Conservation (phyloP, 257 asterid genomes). For the Ehretia macrophylla region DNA sequence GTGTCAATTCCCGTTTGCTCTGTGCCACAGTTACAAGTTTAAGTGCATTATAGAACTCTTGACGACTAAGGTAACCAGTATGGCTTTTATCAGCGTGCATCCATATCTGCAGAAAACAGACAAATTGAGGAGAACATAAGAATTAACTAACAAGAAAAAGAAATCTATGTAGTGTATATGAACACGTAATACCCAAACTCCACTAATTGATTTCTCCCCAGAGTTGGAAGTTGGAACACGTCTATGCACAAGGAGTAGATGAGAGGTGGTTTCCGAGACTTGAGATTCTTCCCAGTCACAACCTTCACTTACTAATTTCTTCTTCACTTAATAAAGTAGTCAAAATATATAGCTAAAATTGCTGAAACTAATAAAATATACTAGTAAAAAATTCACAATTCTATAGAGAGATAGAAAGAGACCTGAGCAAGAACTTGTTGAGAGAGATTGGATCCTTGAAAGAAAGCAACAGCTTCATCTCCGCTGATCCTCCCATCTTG, state of each 20-base stretch:
- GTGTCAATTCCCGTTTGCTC: conserved; percentile 85
- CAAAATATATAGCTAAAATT: neutral
- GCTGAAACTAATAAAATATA: neutral
- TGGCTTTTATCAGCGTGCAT: conserved; percentile 70
- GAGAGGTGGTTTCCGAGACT: too few species aligned
- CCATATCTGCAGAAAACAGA: conserved; percentile 68
- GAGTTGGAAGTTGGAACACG: too few species aligned
- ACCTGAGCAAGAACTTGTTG: conserved; percentile 87
- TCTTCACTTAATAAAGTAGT: neutral
- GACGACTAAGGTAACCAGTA: conserved; percentile 70
- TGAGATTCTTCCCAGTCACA: too few species aligned
- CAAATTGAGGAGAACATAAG: neutral
- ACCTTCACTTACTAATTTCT: neutral
- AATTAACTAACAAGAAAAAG: too few species aligned
- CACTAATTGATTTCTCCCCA: too few species aligned
- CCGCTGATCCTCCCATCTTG: conserved; percentile 94
- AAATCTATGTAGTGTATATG: too few species aligned
- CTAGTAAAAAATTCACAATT: neutral
- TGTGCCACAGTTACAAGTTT: conserved; percentile 97
- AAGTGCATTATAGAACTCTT: conserved; percentile 89
- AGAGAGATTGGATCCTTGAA: conserved; percentile 80
- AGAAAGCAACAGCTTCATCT: conserved; percentile 76
- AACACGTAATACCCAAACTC: too few species aligned
- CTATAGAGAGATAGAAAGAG: neutral
- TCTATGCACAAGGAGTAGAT: too few species aligned